Evolutionary conservation across 169 alveolate genomes (phyloP).

Genomic region (Cryptosporidium ubiquitum): DNA sequence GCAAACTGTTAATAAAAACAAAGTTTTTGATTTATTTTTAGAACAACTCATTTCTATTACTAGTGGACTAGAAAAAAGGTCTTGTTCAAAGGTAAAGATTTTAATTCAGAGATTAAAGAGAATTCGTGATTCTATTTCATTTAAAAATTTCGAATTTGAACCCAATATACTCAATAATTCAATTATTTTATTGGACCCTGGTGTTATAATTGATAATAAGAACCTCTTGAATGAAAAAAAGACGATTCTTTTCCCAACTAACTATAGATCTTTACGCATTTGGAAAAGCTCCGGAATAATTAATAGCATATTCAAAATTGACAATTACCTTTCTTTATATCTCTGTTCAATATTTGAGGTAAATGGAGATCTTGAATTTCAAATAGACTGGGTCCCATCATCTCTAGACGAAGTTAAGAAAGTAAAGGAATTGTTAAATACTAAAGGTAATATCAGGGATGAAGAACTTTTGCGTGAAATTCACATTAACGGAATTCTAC

Average conservation of each 20-base stretch:
- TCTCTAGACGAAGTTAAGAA: background rate
- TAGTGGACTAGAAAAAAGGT: background rate
- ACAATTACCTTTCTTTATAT: background rate
- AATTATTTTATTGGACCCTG: slow-evolving; percentile 17
- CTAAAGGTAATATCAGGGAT: background rate
- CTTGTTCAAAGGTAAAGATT: background rate
- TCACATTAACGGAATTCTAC: background rate
- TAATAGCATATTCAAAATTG: slow-evolving; percentile 1
- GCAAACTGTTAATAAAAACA: background rate
- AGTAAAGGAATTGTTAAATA: background rate
- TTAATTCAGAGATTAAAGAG: slow-evolving; percentile 1
- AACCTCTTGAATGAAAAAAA: background rate
- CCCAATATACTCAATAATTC: slow-evolving; percentile 32
- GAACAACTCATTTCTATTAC: background rate
- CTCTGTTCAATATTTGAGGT: slow-evolving; percentile 26
- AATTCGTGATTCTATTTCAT: background rate
- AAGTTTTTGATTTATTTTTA: background rate
- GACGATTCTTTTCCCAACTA: background rate
- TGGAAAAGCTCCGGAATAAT: slow-evolving; percentile 27
- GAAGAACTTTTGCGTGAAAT: background rate
- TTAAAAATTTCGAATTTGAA: background rate
- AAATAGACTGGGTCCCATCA: slow-evolving; percentile 50
- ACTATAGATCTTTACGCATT: slow-evolving; percentile 23
- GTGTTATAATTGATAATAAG: background rate
- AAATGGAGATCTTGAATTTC: background rate